Evolutionary conservation across 768 basidiomycete species (phyloP).

Genomic region (Sporobolomyces pararoseus): DNA sequence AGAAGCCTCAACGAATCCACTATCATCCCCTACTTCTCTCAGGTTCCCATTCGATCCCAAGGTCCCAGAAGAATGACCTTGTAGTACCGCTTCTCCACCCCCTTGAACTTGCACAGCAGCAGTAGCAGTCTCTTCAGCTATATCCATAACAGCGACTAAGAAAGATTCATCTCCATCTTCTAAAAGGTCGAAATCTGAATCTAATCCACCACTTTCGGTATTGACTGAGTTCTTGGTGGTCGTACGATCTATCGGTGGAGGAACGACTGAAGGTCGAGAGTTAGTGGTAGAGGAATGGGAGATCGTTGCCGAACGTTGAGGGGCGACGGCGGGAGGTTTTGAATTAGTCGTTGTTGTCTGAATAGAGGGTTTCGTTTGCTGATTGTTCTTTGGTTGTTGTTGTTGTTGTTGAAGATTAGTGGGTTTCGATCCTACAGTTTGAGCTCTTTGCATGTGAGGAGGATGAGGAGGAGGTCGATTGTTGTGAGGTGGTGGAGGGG

Average conservation of each 20-base stretch:
- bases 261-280: not conserved
- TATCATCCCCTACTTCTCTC: not conserved
- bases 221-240: too few species aligned
- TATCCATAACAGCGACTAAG: not conserved
- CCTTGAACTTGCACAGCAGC: too few species aligned
- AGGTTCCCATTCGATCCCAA: not conserved
- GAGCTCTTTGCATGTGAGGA: conserved; percentile 1
- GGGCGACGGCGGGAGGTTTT: not conserved
- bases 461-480: conserved; percentile 7
- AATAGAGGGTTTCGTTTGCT: not conserved
- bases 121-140: not conserved
- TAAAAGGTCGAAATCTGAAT: not conserved
- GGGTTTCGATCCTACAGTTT: not conserved
- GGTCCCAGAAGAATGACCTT: too few species aligned
- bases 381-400: not conserved
- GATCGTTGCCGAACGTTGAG: conserved; percentile 4
- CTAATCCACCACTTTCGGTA: not conserved
- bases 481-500: not conserved
- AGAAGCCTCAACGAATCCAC: not conserved
- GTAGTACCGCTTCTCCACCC: not conserved
- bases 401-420: not conserved
- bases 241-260: not conserved
- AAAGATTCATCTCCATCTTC: not conserved
- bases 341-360: not conserved
- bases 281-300: not conserved